Evolutionary conservation across 2,329 filamentous ascomycete genomes (phyloP).

Genomic region (Akanthomyces lecanii): DNA sequence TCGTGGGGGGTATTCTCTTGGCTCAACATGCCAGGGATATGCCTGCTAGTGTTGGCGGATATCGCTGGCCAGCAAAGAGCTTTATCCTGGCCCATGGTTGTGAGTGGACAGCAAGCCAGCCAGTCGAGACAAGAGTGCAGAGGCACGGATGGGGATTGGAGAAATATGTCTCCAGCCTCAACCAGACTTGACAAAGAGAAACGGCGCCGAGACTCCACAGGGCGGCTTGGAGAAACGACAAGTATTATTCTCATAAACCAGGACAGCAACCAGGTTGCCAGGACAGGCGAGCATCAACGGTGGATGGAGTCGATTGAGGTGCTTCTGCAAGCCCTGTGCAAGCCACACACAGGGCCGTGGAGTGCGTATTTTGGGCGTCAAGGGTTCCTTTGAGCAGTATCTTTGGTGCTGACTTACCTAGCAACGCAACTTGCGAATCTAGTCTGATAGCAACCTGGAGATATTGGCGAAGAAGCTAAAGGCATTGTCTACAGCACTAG

Average conservation of each 20-base stretch:
- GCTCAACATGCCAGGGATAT: background rate
- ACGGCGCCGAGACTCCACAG: background rate
- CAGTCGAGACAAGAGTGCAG: background rate
- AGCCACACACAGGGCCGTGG: background rate
- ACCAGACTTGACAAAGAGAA: constrained; percentile 13
- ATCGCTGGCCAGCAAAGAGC: background rate
- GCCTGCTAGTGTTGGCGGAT: background rate
- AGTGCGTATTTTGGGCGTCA: background rate
- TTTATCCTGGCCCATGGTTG: background rate
- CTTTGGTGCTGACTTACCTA: background rate
- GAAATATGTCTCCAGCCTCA: background rate
- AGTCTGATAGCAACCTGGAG: background rate
- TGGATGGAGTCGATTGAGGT: background rate
- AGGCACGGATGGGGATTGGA: background rate
- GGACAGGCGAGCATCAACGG: background rate
- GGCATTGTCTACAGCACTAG: background rate
- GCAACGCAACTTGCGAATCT: background rate
- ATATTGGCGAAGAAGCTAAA: background rate
- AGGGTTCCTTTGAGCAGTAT: background rate
- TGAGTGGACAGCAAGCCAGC: background rate
- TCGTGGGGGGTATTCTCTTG: background rate
- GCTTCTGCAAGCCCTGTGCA: constrained; percentile 6
- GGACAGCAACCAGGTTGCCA: background rate
- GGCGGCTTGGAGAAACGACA: constrained; percentile 8
- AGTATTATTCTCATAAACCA: constrained; percentile 2